Conservation (phyloP, 2,329 filamentous ascomycete genomes). For the Gremmenia infestans region DNA sequence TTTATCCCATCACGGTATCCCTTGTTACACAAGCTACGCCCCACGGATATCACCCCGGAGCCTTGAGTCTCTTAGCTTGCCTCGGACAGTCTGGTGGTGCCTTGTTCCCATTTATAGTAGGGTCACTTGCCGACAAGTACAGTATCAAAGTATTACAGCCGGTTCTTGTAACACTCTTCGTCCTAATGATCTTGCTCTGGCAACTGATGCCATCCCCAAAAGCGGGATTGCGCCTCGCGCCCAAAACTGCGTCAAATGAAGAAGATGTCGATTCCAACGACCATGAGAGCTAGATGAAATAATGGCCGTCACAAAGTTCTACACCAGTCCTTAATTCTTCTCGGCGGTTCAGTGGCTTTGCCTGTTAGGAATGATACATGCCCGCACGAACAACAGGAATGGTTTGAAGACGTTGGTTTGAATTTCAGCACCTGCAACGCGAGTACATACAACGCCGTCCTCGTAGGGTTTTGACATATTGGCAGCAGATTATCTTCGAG, state of each 20-base stretch:
- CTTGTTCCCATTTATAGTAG: too few species aligned
- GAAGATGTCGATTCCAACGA: too few species aligned
- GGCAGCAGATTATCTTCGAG: constrained; percentile 25
- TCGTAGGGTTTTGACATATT: constrained; percentile 32
- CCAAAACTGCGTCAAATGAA: too few species aligned
- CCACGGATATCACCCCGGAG: too few species aligned
- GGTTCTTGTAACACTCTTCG: too few species aligned
- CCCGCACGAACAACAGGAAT: constrained; percentile 31
- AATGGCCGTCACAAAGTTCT: constrained; percentile 33
- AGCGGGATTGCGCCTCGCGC: too few species aligned
- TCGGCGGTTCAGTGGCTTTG: constrained; percentile 7
- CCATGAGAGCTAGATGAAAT: constrained; percentile 30
- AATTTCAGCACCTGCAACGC: constrained; percentile 38
- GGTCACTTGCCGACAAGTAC: too few species aligned
- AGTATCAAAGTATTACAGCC: too few species aligned
- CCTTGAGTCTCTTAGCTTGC: too few species aligned
- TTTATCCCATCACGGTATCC: constrained; percentile 8
- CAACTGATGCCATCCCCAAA: too few species aligned
- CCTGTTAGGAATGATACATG: not conserved
- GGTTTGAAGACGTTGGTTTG: constrained; percentile 45
- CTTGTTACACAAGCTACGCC: not conserved
- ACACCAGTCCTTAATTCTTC: constrained; percentile 27
- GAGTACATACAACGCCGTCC: constrained; percentile 31
- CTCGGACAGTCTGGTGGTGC: too few species aligned
- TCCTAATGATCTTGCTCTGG: too few species aligned